Evolutionary conservation across 331 rosid species (phyloP).

Genomic region (Malus hybrid): DNA sequence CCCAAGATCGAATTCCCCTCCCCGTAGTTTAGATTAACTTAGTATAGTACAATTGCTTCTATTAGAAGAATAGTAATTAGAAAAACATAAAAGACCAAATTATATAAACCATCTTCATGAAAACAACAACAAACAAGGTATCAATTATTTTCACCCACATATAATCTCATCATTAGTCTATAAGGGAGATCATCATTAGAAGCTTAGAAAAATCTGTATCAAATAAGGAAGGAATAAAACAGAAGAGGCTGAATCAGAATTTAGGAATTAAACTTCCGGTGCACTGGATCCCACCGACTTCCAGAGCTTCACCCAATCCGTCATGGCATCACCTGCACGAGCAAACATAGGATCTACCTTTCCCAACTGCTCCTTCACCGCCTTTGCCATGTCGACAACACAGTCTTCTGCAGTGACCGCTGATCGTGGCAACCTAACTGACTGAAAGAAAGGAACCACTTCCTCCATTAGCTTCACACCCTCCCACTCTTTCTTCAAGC

Average conservation of each 20-base stretch:
- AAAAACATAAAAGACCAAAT: neutral
- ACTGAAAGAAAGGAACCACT: constrained; percentile 90
- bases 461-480: constrained; percentile 98
- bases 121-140: neutral
- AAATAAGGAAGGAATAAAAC: neutral
- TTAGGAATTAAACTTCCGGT: neutral
- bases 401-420: constrained; percentile 70
- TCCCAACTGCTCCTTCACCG: constrained; percentile 76
- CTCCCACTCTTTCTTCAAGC: constrained; percentile 98
- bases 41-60: neutral
- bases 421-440: constrained; percentile 55
- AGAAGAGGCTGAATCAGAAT: neutral
- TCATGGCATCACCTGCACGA: constrained; percentile 77
- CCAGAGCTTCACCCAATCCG: constrained; percentile 86
- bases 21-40: too few species aligned
- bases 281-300: constrained; percentile 47
- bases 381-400: constrained; percentile 59
- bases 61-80: neutral
- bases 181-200: neutral
- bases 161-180: neutral
- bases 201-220: neutral
- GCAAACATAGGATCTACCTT: constrained; percentile 69
- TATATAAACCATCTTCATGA: neutral
- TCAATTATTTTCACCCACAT: constrained; percentile 8
- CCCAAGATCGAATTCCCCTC: neutral